Percentiles rank a stretch among this genome's conserved stretches.
Conservation (phyloP, 176 grass and related monocot genomes). For the Carex scoparia region DNA sequence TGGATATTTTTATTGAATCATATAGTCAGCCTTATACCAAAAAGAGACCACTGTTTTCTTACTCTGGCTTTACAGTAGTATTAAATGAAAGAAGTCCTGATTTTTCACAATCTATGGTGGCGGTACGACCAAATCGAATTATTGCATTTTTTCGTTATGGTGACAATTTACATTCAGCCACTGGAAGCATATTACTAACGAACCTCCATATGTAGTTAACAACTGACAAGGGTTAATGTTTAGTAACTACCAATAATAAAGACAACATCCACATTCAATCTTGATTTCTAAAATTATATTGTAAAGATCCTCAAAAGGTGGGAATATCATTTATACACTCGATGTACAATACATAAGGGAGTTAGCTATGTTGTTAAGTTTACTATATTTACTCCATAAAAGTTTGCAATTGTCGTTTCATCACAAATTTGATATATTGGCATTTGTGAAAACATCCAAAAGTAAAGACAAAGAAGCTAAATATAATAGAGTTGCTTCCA, state of each 20-base stretch:
- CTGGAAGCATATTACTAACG: not conserved
- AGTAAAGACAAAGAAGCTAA: too few relatives aligned
- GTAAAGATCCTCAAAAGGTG: not conserved
- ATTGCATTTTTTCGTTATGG: not conserved
- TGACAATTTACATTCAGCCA: not conserved
- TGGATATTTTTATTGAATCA: constrained; percentile 2
- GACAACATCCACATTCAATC: not conserved
- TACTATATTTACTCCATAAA: constrained; percentile 1
- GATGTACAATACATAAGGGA: not conserved
- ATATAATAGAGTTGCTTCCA: not conserved
- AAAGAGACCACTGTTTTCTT: not conserved
- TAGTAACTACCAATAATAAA: not conserved
- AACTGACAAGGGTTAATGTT: not conserved
- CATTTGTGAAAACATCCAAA: not conserved
- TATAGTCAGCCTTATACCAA: not conserved
- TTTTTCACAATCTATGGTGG: not conserved
- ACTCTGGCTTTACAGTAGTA: not conserved
- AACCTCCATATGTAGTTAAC: not conserved
- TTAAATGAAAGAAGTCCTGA: not conserved
- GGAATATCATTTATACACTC: not conserved
- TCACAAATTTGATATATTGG: not conserved
- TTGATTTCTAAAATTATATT: not conserved
- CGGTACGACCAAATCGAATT: not conserved
- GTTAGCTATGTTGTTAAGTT: not conserved
- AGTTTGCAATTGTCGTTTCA: not conserved